Conservation (phyloP, 208 protist species). For the Jaenimonas drosophilae region DNA sequence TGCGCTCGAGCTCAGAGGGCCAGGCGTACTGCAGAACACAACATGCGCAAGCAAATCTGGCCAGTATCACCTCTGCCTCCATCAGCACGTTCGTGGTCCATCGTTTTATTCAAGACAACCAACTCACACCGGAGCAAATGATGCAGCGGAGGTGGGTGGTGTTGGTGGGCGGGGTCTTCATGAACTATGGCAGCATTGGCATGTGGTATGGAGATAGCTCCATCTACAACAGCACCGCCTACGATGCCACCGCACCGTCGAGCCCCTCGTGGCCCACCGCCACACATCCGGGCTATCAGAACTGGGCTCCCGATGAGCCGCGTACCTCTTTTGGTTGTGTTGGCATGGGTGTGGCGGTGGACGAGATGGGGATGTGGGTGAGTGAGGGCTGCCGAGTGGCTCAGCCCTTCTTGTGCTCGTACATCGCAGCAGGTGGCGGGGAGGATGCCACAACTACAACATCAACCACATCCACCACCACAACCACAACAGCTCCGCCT, state of each 20-base stretch:
- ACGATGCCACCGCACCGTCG: conserved; percentile 15
- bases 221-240: conserved; percentile 21
- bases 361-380: conserved; percentile 18
- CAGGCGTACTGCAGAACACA: too few species aligned
- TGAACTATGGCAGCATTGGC: conserved; percentile 25
- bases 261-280: conserved; percentile 54
- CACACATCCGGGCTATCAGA: conserved; percentile 23
- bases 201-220: conserved; percentile 35
- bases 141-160: conserved; percentile 9
- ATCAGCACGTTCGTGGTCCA: too few species aligned
- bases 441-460: neutral
- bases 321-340: conserved; percentile 27
- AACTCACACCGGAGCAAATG: too few species aligned
- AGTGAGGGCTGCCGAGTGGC: conserved; percentile 27
- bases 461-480: conserved; percentile 15
- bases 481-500: conserved; percentile 1
- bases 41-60: too few species aligned
- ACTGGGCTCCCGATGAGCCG: conserved; percentile 38
- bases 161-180: conserved; percentile 44
- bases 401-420: conserved; percentile 54
- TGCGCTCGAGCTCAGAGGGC: too few species aligned
- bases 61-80: too few species aligned
- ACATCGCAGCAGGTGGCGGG: conserved; percentile 8
- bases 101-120: too few species aligned
- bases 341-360: conserved; percentile 12